Evolutionary conservation across 2,329 filamentous ascomycete species (phyloP), one percentile per base, ranked within the genome.

Genomic region (Phialocephala sp.): DNA sequence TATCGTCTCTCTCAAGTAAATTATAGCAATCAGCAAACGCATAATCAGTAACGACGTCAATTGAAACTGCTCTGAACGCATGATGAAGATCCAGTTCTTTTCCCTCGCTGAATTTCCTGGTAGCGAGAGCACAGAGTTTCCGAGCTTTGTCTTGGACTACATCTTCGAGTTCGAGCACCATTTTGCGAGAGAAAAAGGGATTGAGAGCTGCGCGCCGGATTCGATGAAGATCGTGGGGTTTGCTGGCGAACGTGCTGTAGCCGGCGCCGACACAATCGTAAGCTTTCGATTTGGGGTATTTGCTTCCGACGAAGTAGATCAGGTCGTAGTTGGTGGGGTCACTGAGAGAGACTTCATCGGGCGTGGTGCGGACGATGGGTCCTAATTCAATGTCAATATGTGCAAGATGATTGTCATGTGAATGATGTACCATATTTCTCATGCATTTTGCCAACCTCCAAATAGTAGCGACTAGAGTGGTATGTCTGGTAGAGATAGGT

Each of bases 41-140:
- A 63, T 76, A 77, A n/a, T 77, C 72, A 8, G 73, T 72, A 37
- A 75, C 74, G 22, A 77, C 66, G 62, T 77, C 75, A 14, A 73
- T 67, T 0, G 71, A 73, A 12, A 77, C 62, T 14, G 73, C 68
- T 43, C 73, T 70, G 60, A 73, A 74, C 24, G 64, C 71, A 58
- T 73, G 70, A 59, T 74, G 69, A 15, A 75, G 59, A 63, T 76
- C 72, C 20, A 76, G 59, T 67, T 45, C 54, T 57, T 71, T 24
- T 24, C 59, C 36, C 41, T 61, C 59, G 0, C 64, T 50, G 18
- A 74, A 65, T 20, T 57, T 67, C 1, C 56, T 35, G 22, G 52
- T 47, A 4, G 71, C 60, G 11, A 67, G 54, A 3, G 47, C 12
- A 27, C 52, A 63, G 2, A 76, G 67, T 47, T 73, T 74, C 8